Base-by-base conservation (phyloP, 495 filamentous ascomycete species). In the Aspergillus kassunensis region DNA sequence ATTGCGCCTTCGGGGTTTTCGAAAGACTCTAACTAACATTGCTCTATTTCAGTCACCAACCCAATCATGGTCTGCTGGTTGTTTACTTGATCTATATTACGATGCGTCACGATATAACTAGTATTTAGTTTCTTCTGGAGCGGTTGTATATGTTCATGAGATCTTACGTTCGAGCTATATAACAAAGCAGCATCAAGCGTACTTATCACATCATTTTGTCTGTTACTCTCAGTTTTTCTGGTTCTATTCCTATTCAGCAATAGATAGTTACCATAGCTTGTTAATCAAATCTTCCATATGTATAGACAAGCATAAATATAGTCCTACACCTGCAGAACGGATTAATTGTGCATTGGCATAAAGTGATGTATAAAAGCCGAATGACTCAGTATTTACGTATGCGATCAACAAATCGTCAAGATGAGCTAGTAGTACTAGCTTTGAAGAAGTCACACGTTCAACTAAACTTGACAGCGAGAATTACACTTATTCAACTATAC, bases 1-100 rank as follows among this genome's bases (percentile, higher is more conserved):
- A 51, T 11, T 18, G 42, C 19, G 37, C 6, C 27, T 44, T 15
- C 19, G 11, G 15, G 40, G n/a, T n/a, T n/a, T n/a, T n/a, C n/a
- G n/a, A n/a, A n/a, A n/a, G n/a, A n/a, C n/a, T n/a, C n/a, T n/a
- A n/a, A n/a, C 24, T 50, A 42, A 59, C 53, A 62, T 56, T 60
- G 35, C 1, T 36, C 20, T 30, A 21, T 25, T 43, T 11, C 51
- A 89, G 85, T 91, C 84, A 24, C 93, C 93, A 13, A 96, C 92
- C 2, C 93, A 99, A 64, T 86, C 92, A 9, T 99, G 93, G 93
- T 95, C 90, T 18, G 85, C 95, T 0, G 86, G 89, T 8, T 97
- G 93, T 63, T 70, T 97, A 57, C 87, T 99, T 59, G 93, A 99
- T 69, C 62, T 99, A 37, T 97, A 93, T 64, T 89, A 95, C 67